Evolutionary conservation across 176 grass and related monocot species (phyloP), one percentile per base, ranked within the genome.

Genomic region (Metroxylon sagu): DNA sequence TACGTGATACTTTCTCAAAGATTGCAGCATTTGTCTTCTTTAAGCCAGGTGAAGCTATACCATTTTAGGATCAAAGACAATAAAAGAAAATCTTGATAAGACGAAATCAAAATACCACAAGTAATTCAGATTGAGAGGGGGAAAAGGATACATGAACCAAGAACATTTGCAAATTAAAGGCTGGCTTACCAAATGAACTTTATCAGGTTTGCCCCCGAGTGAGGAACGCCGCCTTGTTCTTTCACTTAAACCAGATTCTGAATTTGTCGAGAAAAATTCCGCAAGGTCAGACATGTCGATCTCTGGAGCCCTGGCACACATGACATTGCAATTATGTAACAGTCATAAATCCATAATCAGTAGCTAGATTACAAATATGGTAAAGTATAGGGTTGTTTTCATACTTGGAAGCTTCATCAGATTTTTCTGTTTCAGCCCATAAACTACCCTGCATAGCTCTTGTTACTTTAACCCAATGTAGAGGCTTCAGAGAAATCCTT

Each of bases 391-490:
- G 28, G 21, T 23, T 19, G 15, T 17, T 69, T 59, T 56, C 50
- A 50, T 76, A 80, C 81, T 83, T 80, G 56, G 85, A 68, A 65
- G 60, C 60, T 82, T 90, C 87, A 73, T 82, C 71, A 57, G 67
- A 67, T 62, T 83, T 89, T 48, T 84, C 83, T 60, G 83, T 74
- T 49, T 96, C 92, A 65, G 83, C 92, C 92, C 92, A 96, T 75
- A 96, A 85, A 63, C 92, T 96, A 80, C 91, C 92, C 31, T 87
- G 71, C 27, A 56, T 68, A 18, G 78, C 75, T 85, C 92, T 96
- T 80, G 86, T 82, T 21, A 96, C 92, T 87, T 96, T 96, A 67
- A 86, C 76, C 92, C 86, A 90, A 61, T 96, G 92, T 58, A 96
- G 67, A 58, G 92, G 92, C 64, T 96, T 90, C 61, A 90, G 69